These are phyloP conservation scores for Ceratocystis colombiana DNA, from an alignment of 2,329 filamentous ascomycete genomes.

Conservation along the genomic window DNA sequence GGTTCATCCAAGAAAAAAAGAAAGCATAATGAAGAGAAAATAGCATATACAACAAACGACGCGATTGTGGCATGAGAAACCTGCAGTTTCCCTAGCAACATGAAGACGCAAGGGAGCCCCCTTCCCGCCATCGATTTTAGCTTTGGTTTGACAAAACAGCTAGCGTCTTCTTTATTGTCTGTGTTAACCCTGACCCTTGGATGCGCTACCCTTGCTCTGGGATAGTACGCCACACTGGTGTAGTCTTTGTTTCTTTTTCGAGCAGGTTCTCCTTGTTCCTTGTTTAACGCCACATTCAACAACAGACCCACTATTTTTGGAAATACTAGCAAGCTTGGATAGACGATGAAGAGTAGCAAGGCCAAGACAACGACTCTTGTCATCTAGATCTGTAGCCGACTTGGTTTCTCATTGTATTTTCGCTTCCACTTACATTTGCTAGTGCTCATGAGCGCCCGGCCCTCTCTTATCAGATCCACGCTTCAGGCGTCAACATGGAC, in stretches of 20 bases:
- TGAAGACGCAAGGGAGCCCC: not conserved
- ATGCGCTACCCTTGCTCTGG: conserved; percentile 4
- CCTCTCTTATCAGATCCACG: conserved; percentile 14
- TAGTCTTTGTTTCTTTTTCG: not conserved
- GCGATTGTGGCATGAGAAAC: conserved; percentile 12
- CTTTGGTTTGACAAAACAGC: conserved; percentile 4
- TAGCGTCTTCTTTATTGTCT: not conserved
- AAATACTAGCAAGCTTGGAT: conserved; percentile 16
- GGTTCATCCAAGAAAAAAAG: not conserved
- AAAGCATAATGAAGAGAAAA: conserved; percentile 12
- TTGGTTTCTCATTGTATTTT: not conserved
- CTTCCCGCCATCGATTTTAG: conserved; percentile 19
- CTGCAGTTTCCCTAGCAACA: conserved; percentile 23
- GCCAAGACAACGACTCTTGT: not conserved
- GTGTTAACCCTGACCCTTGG: not conserved
- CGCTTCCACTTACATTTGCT: conserved; percentile 5
- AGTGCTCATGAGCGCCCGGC: conserved; percentile 11
- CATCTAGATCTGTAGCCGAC: not conserved
- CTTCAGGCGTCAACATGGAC: conserved; percentile 23
- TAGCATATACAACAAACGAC: not conserved
- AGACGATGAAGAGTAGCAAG: not conserved
- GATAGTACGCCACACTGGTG: not conserved
- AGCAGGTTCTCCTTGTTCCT: not conserved
- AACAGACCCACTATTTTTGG: conserved; percentile 12
- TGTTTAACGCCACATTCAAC: not conserved